These are phyloP conservation scores for Teunomyces lycoperdinae DNA, from an alignment of 805 yeast species.

Conservation along the genomic window DNA sequence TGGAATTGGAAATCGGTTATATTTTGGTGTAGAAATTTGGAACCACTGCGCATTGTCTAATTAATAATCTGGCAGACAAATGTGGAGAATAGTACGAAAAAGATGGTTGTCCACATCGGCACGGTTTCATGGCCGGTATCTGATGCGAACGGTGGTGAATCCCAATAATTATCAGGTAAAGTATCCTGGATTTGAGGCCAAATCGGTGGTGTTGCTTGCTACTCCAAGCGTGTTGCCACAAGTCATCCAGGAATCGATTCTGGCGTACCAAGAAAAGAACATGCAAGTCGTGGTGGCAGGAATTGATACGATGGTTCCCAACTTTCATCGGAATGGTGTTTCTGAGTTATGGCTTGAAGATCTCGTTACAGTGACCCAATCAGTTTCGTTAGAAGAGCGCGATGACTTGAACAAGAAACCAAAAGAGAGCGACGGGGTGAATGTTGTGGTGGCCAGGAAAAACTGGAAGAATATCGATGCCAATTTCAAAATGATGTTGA, in stretches of 20 bases:
- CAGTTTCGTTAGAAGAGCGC: conserved; percentile 19
- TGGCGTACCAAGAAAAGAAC: conserved; percentile 18
- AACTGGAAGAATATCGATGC: conserved; percentile 38
- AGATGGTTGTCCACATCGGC: conserved; percentile 1
- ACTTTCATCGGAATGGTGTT: conserved; percentile 31
- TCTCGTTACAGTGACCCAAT: conserved; percentile 15
- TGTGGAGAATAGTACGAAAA: not conserved
- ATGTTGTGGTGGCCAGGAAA: conserved; percentile 31
- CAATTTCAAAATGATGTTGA: conserved; percentile 18
- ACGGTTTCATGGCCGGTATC: not conserved
- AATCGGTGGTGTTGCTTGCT: conserved; percentile 32
- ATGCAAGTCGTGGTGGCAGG: conserved; percentile 42
- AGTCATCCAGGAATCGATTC: conserved; percentile 30
- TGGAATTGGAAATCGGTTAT: not conserved
- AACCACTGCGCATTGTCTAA: not conserved
- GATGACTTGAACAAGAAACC: conserved; percentile 23
- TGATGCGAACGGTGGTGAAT: conserved; percentile 8
- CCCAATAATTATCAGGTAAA: conserved; percentile 6
- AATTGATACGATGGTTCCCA: conserved; percentile 35
- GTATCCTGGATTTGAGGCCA: conserved; percentile 15
- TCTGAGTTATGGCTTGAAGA: conserved; percentile 39
- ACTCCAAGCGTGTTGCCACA: conserved; percentile 33
- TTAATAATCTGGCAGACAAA: not conserved
- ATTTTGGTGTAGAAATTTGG: not conserved
- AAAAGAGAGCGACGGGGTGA: conserved; percentile 34